Base-by-base conservation (phyloP, 2,329 filamentous ascomycete genomes). In the Penicillium sp. region DNA sequence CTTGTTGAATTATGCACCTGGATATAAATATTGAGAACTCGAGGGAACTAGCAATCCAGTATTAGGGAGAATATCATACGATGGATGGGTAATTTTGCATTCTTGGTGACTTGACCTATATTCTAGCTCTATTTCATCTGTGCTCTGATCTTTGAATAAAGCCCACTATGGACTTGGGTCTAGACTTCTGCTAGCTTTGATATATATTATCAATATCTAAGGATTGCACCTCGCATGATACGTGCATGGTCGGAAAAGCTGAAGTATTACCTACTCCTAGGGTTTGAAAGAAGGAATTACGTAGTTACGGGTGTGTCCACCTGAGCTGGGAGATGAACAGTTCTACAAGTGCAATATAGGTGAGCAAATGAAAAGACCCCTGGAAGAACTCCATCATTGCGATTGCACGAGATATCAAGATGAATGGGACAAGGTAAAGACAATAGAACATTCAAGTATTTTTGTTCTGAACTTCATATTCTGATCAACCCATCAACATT, bases 401-500 rank as follows among this genome's bases (percentile, higher is more conserved):
- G 53, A 64, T 56, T 64, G 62, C 59, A 61, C 52, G 54, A 55
- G 59, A 65, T 64, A 65, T 65, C 62, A 66, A 65, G 58, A 34
- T 61, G 54, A 52, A 40, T 60, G 57, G 48, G 51, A 57, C 52
- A 57, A 53, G 57, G 57, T 33, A 53, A 60, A 61, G 54, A 61
- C 59, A 59, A 56, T 62, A 61, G 61, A 63, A 62, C 64, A 59
- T 64, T 58, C 49, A 61, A 63, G 36, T 58, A 58, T 57, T 60
- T 67, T 65, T 62, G 62, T 65, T 64, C 62, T 65, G 61, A 55
- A 64, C 56, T 61, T 67, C 64, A 61, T 66, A 67, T 61, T 67
- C 67, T 66, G 60, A 63, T 65, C 59, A 62, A 63, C 60, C 63
- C 61, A 65, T 60, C 59, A 65, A 53, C 64, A 68, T 75, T 68